Evolutionary conservation across 1,284 basidiomycete genomes (phyloP).

Genomic region (Sporisorium scitamineum): DNA sequence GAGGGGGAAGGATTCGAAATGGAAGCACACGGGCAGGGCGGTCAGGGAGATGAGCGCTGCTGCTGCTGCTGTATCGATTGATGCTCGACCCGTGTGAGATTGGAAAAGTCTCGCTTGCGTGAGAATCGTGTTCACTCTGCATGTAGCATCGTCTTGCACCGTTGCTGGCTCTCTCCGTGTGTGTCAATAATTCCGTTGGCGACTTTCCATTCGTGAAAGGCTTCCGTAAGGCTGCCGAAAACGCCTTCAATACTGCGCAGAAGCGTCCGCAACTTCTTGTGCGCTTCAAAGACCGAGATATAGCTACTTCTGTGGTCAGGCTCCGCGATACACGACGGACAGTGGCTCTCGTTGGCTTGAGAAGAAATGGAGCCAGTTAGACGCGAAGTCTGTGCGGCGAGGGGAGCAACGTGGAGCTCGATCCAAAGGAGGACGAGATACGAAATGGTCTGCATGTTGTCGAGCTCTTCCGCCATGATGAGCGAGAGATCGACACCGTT

Average conservation of each 20-base stretch:
- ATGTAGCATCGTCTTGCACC: background rate
- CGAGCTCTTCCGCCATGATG: slow-evolving; percentile 28
- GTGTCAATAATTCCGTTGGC: background rate
- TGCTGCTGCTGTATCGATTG: background rate
- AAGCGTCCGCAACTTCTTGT: background rate
- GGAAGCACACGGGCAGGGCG: slow-evolving; percentile 18
- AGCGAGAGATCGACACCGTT: slow-evolving; percentile 27
- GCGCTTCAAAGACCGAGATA: slow-evolving; percentile 6
- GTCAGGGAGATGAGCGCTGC: slow-evolving; percentile 14
- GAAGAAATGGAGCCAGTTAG: background rate
- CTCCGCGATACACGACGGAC: slow-evolving; percentile 8
- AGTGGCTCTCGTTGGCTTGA: background rate
- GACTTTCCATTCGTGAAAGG: background rate
- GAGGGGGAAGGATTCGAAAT: background rate
- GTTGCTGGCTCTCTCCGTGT: background rate
- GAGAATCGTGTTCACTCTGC: background rate
- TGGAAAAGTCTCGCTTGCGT: background rate
- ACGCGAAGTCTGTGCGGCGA: background rate
- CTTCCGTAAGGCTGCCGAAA: slow-evolving; percentile 11
- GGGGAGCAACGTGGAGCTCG: slow-evolving; percentile 10
- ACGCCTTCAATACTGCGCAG: slow-evolving; percentile 11
- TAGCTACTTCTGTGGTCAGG: slow-evolving; percentile 29
- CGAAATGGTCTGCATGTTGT: slow-evolving; percentile 22
- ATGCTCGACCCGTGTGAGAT: background rate
- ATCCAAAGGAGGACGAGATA: slow-evolving; percentile 35